Conservation (phyloP, 768 basidiomycete genomes). For the Psilocybe cyanescens region DNA sequence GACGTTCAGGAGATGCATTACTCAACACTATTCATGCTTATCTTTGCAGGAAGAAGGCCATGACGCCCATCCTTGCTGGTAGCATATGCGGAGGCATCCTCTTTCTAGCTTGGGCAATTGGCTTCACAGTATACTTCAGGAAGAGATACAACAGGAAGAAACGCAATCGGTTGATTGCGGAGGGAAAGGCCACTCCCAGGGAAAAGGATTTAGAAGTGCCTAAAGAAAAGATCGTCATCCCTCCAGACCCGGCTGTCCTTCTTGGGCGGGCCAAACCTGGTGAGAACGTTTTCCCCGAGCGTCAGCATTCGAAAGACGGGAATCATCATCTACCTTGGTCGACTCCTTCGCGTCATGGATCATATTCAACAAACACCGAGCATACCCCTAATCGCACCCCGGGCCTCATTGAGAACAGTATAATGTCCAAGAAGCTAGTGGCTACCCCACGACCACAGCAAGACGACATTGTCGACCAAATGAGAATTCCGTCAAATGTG, state of each 20-base stretch:
- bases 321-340: constrained; percentile 21
- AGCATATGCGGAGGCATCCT: constrained; percentile 57
- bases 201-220: constrained; percentile 39
- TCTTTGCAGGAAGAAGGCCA: constrained; percentile 48
- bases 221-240: constrained; percentile 55
- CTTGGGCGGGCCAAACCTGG: constrained; percentile 50
- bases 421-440: background rate
- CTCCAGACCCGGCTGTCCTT: constrained; percentile 71
- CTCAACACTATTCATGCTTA: background rate
- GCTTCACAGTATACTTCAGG: constrained; percentile 59
- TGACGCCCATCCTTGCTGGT: constrained; percentile 67
- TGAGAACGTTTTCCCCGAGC: constrained; percentile 31
- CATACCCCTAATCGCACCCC: background rate
- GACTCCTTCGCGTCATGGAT: constrained; percentile 17
- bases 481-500: constrained; percentile 19
- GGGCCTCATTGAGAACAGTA: background rate
- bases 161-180: constrained; percentile 43
- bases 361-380: constrained; percentile 9
- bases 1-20: background rate
- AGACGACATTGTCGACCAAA: constrained; percentile 20
- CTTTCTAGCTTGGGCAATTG: constrained; percentile 56
- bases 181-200: constrained; percentile 45
- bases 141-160: constrained; percentile 54
- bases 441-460: constrained; percentile 3
- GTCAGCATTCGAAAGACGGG: constrained; percentile 21